Evolutionary conservation across 345 rosid species (phyloP).

Genomic region (Aquilaria malaccensis): DNA sequence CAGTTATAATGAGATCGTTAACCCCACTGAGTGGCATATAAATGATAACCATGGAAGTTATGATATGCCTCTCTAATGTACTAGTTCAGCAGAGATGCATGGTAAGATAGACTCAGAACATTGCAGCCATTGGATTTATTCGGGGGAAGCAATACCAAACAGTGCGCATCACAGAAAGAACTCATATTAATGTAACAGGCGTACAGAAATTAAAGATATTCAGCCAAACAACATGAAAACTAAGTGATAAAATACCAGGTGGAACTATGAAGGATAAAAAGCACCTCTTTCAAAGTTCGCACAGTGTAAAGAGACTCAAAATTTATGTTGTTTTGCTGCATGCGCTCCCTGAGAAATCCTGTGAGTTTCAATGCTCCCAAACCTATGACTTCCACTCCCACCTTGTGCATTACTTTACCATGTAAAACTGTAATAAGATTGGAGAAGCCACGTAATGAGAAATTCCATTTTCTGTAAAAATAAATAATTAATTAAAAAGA

Average conservation of each 20-base stretch:
- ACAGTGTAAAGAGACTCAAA: conserved; percentile 74
- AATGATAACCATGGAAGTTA: no score
- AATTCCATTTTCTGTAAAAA: conserved; percentile 6
- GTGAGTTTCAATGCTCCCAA: conserved; percentile 85
- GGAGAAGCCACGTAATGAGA: conserved; percentile 14
- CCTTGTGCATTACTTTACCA: conserved; percentile 84
- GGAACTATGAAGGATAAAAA: not conserved
- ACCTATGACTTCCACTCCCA: conserved; percentile 84
- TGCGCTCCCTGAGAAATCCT: conserved; percentile 69
- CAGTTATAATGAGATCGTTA: no score
- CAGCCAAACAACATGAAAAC: not conserved
- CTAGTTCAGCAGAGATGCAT: no score
- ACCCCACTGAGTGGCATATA: no score
- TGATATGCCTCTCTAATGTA: no score
- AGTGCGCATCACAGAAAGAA: no score
- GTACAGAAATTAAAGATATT: no score
- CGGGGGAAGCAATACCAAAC: no score
- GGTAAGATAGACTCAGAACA: no score
- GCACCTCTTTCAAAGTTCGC: conserved; percentile 86
- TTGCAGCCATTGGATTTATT: no score
- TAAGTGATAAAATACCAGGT: not conserved
- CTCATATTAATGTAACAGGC: no score
- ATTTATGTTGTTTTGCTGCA: conserved; percentile 64
- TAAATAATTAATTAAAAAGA: not conserved
- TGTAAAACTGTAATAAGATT: conserved; percentile 51